Evolutionary conservation across 2,329 filamentous ascomycete species (phyloP), one percentile per base, ranked within the genome.

Genomic region (Mollisiaceae sp.): DNA sequence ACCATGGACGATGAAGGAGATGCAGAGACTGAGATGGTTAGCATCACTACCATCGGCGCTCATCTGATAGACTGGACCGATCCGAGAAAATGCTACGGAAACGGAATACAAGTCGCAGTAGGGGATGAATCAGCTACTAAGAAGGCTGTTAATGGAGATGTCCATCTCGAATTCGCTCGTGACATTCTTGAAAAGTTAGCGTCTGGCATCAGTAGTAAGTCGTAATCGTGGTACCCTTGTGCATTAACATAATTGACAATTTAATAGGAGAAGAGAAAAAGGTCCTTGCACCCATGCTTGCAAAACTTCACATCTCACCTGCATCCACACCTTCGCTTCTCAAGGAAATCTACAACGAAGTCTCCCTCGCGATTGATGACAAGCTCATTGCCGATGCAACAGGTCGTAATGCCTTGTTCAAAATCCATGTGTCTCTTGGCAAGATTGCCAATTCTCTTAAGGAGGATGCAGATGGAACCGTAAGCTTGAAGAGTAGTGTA

Each of bases 21-120:
- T 20, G 91, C 93, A 59, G 87, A 91, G 12, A 86, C 86, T 43
- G 90, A 91, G 65, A 93, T 96, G 88, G 91, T 94, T 9, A 88
- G 89, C 71, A 85, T 96, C 69, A 85, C 87, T 52, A 86, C 89
- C 2, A 91, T 97, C 65, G 93, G 92, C 0, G 88, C 91, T 2
- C 94, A 93, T 74, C 81, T 98, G 8, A 87, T 94, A 0, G 94
- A 98, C 76, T 98, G 94, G 95, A 98, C 94, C 0, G 94, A 98
- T 77, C 93, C 94, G 43, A 84, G 94, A 59, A 94, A 96, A 77
- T 92, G 81, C 79, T 91, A 79, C 79, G 84, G 77, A 64, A 83
- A 80, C 69, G 72, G 80, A 55, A 76, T 75, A 35, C 71, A 80
- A 35, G 72, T 79, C 1, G 73, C 83, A 1, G 79, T 81, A 65